These are phyloP conservation scores for Colletotrichum sp. DNA, from an alignment of 2,329 filamentous ascomycete species.

Conservation along the genomic window DNA sequence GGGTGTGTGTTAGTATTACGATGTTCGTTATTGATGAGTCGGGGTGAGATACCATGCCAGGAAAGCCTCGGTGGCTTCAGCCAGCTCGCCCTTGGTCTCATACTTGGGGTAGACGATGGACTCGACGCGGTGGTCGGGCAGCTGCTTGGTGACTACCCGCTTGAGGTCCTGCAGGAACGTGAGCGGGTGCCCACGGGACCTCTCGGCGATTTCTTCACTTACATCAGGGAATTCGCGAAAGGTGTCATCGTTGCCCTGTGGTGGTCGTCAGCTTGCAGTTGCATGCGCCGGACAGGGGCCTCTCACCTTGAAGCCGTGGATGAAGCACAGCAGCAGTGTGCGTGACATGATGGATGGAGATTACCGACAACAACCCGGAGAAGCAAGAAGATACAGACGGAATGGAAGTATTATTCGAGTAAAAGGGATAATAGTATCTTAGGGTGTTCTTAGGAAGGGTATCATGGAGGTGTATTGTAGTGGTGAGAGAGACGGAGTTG, in stretches of 20 bases:
- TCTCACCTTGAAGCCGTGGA: conserved; percentile 74
- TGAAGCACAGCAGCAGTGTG: conserved; percentile 72
- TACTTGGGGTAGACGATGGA: conserved; percentile 72
- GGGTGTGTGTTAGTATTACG: neutral
- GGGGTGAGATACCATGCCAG: conserved; percentile 42
- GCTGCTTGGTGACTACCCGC: conserved; percentile 58
- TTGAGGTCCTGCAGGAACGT: conserved; percentile 53
- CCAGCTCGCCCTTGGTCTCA: conserved; percentile 73
- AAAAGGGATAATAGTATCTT: neutral
- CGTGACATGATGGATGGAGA: conserved; percentile 35
- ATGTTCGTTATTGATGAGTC: neutral
- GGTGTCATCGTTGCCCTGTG: conserved; percentile 69
- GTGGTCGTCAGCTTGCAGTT: neutral
- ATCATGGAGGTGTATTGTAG: neutral
- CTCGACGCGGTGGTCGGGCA: conserved; percentile 64
- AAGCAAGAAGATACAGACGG: neutral
- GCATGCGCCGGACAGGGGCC: neutral
- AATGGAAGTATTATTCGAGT: neutral
- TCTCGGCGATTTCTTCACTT: neutral
- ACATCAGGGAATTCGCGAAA: conserved; percentile 69
- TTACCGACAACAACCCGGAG: conserved; percentile 15
- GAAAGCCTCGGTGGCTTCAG: conserved; percentile 48
- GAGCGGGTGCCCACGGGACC: neutral
- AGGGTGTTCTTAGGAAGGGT: neutral
- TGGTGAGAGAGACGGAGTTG: neutral